These are phyloP conservation scores for Stropharia rugosoannulata DNA, from an alignment of 768 basidiomycete species.

Conservation along the genomic window DNA sequence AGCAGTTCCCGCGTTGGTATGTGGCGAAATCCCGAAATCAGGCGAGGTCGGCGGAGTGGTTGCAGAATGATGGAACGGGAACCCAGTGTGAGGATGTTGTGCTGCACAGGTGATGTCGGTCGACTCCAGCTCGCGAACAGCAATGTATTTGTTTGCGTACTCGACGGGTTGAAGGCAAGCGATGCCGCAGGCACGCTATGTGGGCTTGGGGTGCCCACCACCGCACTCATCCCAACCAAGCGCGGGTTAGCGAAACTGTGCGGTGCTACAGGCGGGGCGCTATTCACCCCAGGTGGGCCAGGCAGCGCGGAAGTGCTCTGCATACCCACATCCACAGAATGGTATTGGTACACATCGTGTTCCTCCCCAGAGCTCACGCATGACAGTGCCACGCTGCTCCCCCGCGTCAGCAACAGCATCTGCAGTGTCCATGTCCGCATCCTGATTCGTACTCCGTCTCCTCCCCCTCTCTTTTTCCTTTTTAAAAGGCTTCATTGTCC, in stretches of 20 bases:
- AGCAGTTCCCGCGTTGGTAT: too few species aligned
- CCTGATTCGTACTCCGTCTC: neutral
- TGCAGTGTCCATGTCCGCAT: too few species aligned
- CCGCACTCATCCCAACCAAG: neutral
- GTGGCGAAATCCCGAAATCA: too few species aligned
- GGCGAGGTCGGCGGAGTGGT: neutral
- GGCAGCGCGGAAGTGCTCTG: neutral
- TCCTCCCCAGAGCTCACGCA: neutral
- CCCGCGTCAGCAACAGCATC: neutral
- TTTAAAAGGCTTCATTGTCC: constrained; percentile 66
- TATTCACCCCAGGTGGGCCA: neutral
- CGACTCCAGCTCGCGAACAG: too few species aligned
- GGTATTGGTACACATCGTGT: neutral
- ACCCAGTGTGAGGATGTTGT: too few species aligned
- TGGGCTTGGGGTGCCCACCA: neutral
- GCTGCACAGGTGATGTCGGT: too few species aligned
- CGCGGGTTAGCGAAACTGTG: neutral
- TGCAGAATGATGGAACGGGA: neutral
- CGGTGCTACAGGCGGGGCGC: neutral
- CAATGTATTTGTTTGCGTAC: too few species aligned
- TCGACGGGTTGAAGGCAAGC: too few species aligned
- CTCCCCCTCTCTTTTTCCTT: too few species aligned
- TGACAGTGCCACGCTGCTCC: too few species aligned
- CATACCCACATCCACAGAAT: neutral
- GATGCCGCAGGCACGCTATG: neutral